These are phyloP conservation scores for Delonix regia DNA, from an alignment of 306 rosid species.

Conservation along the genomic window DNA sequence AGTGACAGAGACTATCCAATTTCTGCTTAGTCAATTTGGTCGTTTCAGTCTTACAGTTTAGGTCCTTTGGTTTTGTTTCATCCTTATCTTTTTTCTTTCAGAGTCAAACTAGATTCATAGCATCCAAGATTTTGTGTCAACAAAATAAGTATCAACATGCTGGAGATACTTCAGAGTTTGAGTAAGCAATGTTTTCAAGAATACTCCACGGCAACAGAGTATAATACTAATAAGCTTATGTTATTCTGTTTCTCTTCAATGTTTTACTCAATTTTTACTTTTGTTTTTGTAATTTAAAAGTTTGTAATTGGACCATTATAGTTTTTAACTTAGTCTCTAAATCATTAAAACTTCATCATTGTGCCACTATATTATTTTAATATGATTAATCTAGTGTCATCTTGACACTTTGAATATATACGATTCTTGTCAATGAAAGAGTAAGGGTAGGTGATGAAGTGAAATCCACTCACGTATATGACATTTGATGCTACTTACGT, in stretches of 20 bases:
- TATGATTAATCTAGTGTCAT: not conserved
- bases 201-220: not conserved
- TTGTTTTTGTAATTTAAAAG: too few species aligned
- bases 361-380: not conserved
- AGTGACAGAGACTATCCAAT: conserved; percentile 55
- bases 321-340: too few species aligned
- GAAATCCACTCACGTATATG: not conserved
- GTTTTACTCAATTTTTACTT: too few species aligned
- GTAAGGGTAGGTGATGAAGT: not conserved
- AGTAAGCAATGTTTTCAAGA: not conserved
- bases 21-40: conserved; percentile 22
- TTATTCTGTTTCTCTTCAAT: not conserved
- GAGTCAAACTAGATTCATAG: conserved; percentile 10
- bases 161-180: conserved; percentile 25
- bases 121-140: conserved; percentile 1
- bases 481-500: not conserved
- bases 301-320: too few species aligned
- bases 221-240: not conserved
- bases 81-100: not conserved
- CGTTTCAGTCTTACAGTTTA: not conserved
- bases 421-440: not conserved
- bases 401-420: not conserved
- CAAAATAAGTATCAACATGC: not conserved
- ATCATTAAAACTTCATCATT: too few species aligned
- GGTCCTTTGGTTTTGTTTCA: conserved; percentile 22